Evolutionary conservation across 441 rosid genomes (phyloP), one percentile per base, ranked within the genome.

Genomic region (Omphalea diandra): DNA sequence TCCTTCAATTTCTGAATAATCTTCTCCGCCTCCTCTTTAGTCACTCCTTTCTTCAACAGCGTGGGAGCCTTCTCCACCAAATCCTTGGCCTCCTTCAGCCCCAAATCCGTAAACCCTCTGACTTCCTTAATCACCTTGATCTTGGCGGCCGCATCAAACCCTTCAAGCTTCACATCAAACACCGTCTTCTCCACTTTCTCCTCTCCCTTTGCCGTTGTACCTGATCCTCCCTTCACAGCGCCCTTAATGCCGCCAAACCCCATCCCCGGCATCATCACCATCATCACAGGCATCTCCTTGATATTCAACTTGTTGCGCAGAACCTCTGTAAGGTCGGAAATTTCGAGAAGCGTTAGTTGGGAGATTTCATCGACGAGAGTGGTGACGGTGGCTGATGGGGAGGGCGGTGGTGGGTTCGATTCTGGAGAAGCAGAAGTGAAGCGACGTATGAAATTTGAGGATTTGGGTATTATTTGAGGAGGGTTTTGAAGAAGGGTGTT

Each of bases 1-100:
- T 78, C 98, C 79, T 93, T 93, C 90, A 93, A 72, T 75, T 89
- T 90, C 78, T 74, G 85, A 18, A 88, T 72, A 22, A 90, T 89
- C 79, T 89, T 89, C 83, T 88, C 93, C 0, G 96, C 98, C 58
- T 90, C 98, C 44, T 90, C 98, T 73, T 89, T 93, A 29, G 87
- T 76, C 29, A 91, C 90, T 43, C 97, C 97, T 73, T 89, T 93
- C 86, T 83, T 93, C 86, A 93, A 57, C 79, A 88, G 22, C 0
- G 90, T 81, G 0, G 98, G 98, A 24, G 91, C 86, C 69, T 91
- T 91, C 87, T 91, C 98, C 55, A 93, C 98, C 85, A 93, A 77
- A 22, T 93, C 97, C 72, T 93, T 93, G 0, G 98, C 97, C 77
- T 93, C 97, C 75, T 93, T 93, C 79, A 93, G 76, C 26, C 97